These are phyloP conservation scores for Hyaloperonospora brassicae DNA, from an alignment of 352 stramenopile species.

Conservation along the genomic window DNA sequence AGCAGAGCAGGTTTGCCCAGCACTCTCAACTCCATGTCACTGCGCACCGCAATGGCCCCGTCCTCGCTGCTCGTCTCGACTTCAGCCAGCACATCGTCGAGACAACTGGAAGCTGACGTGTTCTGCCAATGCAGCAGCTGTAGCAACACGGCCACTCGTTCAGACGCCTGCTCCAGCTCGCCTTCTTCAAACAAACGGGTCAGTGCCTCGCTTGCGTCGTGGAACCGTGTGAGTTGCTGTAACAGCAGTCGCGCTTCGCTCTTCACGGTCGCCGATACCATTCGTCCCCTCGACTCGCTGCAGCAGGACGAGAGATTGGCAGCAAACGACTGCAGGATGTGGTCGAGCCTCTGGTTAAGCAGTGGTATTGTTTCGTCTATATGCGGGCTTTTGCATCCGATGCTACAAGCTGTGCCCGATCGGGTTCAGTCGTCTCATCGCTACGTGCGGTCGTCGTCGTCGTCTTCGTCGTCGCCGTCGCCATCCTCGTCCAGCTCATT, in stretches of 20 bases:
- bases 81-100: conserved; percentile 31
- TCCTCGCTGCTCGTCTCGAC: conserved; percentile 20
- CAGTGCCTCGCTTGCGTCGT: conserved; percentile 38
- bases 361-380: conserved; percentile 21
- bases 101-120: conserved; percentile 12
- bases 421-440: background rate
- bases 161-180: conserved; percentile 6
- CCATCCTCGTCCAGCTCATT: conserved; percentile 41
- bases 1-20: conserved; percentile 74
- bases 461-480: conserved; percentile 38
- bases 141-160: conserved; percentile 23
- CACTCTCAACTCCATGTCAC: conserved; percentile 41
- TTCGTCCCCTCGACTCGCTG: conserved; percentile 1
- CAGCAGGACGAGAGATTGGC: conserved; percentile 12
- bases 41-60: conserved; percentile 3
- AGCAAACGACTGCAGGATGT: conserved; percentile 17
- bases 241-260: conserved; percentile 36
- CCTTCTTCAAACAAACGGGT: conserved; percentile 33
- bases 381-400: background rate
- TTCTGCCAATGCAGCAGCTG: conserved; percentile 50
- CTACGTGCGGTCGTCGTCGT: conserved; percentile 50
- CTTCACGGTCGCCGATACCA: conserved; percentile 17
- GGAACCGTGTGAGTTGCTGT: conserved; percentile 52
- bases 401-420: background rate
- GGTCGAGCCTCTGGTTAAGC: conserved; percentile 1